Conservation (phyloP, 176 grass and related monocot genomes). For the Urochloa ruziziensis region DNA sequence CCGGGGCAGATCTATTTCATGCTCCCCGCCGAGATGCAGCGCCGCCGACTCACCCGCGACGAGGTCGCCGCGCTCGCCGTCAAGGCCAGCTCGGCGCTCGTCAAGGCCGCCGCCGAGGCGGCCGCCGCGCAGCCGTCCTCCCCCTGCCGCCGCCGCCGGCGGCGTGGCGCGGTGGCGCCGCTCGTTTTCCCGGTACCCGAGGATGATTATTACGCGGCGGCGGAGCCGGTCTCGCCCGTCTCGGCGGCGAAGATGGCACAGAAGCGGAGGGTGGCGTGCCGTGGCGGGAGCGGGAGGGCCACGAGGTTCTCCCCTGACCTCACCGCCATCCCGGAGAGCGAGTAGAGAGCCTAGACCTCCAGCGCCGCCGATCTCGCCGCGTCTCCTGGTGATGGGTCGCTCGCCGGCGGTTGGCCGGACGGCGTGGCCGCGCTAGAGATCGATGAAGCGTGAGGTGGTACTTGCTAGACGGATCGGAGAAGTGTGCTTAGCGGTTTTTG, state of each 20-base stretch:
- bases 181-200: background rate
- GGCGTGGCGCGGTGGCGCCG: no score
- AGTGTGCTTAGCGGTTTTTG: background rate
- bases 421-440: background rate
- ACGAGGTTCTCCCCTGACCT: conserved; percentile 63
- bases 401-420: conserved; percentile 3
- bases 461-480: background rate
- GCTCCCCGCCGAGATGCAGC: conserved; percentile 54
- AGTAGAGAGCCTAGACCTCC: background rate
- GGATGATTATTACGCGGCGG: no score
- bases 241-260: background rate
- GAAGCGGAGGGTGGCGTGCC: conserved; percentile 24
- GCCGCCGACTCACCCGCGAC: conserved; percentile 45
- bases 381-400: background rate
- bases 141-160: no score
- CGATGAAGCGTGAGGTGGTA: background rate
- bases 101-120: background rate
- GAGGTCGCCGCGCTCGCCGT: conserved; percentile 61
- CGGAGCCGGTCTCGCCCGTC: background rate
- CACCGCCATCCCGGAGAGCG: conserved; percentile 58
- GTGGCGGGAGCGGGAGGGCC: conserved; percentile 20
- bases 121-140: background rate
- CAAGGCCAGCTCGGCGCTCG: no score
- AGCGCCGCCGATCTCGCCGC: no score
- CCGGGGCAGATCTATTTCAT: conserved; percentile 91